phyloP scores from a whole-genome alignment of 257 asterid genomes.

The Solanum pinnatisectum region DNA sequence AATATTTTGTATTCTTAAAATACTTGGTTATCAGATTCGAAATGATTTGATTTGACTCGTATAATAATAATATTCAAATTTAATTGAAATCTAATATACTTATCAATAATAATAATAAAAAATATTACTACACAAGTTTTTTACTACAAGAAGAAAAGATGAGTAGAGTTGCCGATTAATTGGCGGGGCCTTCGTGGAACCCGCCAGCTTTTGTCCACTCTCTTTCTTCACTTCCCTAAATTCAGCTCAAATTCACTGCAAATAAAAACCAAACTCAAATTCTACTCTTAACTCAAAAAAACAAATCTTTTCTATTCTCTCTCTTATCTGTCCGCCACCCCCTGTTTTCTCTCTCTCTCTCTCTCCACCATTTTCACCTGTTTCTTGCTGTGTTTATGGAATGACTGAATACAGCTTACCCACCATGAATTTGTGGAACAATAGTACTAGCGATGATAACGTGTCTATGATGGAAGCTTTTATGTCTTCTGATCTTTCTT shows the following conservation, averaged over 20 bases:
- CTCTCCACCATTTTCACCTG: neutral
- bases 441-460: conserved; percentile 16
- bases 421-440: conserved; percentile 27
- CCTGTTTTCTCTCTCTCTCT: neutral
- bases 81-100: too few species aligned
- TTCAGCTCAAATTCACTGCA: conserved; percentile 34
- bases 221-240: conserved; percentile 4
- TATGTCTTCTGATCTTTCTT: conserved; percentile 36
- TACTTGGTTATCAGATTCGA: neutral
- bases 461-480: conserved; percentile 31
- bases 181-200: conserved; percentile 30
- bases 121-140: too few species aligned
- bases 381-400: neutral
- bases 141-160: neutral
- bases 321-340: neutral
- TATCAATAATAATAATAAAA: too few species aligned
- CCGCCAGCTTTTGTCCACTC: neutral
- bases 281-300: neutral
- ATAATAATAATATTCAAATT: neutral
- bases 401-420: conserved; percentile 13
- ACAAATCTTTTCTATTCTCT: neutral
- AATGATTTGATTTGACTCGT: neutral
- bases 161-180: conserved; percentile 9
- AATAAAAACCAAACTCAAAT: conserved; percentile 24
- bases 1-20: neutral